Base-by-base conservation (phyloP, 73 alveolate species). In the Symbiodinium natans region DNA sequence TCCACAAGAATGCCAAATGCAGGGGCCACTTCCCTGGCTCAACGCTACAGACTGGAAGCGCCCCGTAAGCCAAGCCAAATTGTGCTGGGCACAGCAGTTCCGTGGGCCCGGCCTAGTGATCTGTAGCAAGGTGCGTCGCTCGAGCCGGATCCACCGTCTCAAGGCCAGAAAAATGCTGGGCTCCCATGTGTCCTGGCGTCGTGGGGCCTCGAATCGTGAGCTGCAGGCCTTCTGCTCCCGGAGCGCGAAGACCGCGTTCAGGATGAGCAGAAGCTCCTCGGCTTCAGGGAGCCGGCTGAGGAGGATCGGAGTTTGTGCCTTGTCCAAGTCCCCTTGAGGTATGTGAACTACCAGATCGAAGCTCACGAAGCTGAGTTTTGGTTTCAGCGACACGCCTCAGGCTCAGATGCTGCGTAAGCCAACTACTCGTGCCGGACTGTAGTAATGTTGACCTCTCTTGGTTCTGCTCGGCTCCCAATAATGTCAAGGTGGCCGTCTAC, bases 361-460 rank as follows among this genome's bases (percentile, higher is more conserved):
- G 48, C 86, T 13, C 86, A 80, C 27, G 95, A 88, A 88, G 95
- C 95, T 19, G 83, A 88, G 43, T 88, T 46, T 46, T 88, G 95
- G 95, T 88, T 88, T 63, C 74, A 88, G 71, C 86, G 71, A n/a
- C 41, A 63, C 10, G 86, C 41, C 74, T 23, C 15, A 10, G 40
- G 21, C 93, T 84, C 41, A 84, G 93, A 21, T 41, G 36, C 39
- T 23, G n/a, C 21, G 15, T 52, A n/a, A n/a, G n/a, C n/a, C n/a
- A n/a, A n/a, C n/a, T n/a, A n/a, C n/a, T n/a, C n/a, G n/a, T n/a
- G n/a, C n/a, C n/a, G n/a, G n/a, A n/a, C n/a, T n/a, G n/a, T n/a
- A n/a, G n/a, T n/a, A n/a, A n/a, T n/a, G n/a, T n/a, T n/a, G n/a
- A n/a, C n/a, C n/a, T n/a, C n/a, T n/a, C n/a, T n/a, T n/a, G n/a